A percentile compares a stretch with the other conserved stretches of the same genome.
These are phyloP conservation scores for Tubosaeta sp. DNA, from an alignment of 768 basidiomycete species.

Conservation along the genomic window DNA sequence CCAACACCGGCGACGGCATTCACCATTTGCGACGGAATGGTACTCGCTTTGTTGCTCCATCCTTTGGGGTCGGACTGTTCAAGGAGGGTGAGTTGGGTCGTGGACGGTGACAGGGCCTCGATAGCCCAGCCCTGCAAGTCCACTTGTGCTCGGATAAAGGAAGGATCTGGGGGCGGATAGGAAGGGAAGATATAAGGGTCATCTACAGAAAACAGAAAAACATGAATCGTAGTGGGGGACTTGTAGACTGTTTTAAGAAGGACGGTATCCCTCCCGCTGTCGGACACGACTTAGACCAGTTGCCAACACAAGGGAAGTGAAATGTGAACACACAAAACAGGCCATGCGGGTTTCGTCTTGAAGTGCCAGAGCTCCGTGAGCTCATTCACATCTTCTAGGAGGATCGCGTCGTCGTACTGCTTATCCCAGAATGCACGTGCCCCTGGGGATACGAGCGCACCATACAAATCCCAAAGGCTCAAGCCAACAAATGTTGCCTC, in stretches of 20 bases:
- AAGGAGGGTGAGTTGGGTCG: slow-evolving; percentile 86
- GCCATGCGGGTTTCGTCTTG: slow-evolving; percentile 91
- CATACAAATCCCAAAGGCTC: slow-evolving; percentile 91
- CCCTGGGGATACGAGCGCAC: slow-evolving; percentile 82
- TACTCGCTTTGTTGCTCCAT: slow-evolving; percentile 86
- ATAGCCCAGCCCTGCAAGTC: slow-evolving; percentile 99
- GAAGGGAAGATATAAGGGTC: slow-evolving; percentile 82
- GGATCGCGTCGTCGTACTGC: slow-evolving; percentile 76
- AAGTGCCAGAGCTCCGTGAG: slow-evolving; percentile 91
- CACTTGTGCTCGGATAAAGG: slow-evolving; percentile 89
- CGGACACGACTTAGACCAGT: slow-evolving; percentile 2
- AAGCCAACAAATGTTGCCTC: slow-evolving; percentile 98
- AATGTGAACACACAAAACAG: slow-evolving; percentile 68
- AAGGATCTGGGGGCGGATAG: slow-evolving; percentile 62
- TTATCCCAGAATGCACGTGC: slow-evolving; percentile 85
- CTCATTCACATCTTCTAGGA: slow-evolving; percentile 88
- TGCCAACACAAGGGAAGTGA: slow-evolving; percentile 4
- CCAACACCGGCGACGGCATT: slow-evolving; percentile 85
- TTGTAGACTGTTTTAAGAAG: slow-evolving; percentile 96
- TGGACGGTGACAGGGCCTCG: slow-evolving; percentile 90
- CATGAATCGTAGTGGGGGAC: slow-evolving; percentile 89
- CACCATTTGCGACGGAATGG: slow-evolving; percentile 94
- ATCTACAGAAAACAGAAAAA: slow-evolving; percentile 93
- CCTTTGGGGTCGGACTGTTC: slow-evolving; percentile 98
- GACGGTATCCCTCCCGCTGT: slow-evolving; percentile 84